Percentiles rank a stretch among this genome's conserved stretches.
Conservation (phyloP, 257 asterid genomes). For the Plectranthus barbatus region DNA sequence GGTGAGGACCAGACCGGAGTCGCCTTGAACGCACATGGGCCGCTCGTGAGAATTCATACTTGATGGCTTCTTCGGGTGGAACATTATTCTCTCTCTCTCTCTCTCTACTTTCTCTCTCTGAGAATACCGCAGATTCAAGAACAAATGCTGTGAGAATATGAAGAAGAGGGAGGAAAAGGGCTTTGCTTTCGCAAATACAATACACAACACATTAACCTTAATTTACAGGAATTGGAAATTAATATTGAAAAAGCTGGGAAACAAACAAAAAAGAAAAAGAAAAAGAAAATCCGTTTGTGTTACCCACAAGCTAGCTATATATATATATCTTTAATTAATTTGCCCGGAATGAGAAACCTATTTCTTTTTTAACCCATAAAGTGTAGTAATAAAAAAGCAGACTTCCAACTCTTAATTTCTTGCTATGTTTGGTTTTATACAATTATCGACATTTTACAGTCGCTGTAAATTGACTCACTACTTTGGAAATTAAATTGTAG, state of each 20-base stretch:
- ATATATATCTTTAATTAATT: not conserved
- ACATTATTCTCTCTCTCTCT: slow-evolving; percentile 32
- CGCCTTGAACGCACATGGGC: slow-evolving; percentile 44
- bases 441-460: no score
- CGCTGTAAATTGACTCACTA: no score
- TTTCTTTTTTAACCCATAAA: slow-evolving; percentile 14
- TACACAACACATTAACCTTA: slow-evolving; percentile 8
- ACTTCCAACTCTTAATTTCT: not conserved
- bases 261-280: not conserved
- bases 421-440: not conserved
- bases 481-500: not conserved
- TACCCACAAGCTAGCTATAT: slow-evolving; percentile 12
- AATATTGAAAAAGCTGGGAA: not conserved
- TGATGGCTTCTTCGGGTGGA: slow-evolving; percentile 47
- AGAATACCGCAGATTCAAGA: slow-evolving; percentile 18
- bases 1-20: slow-evolving; percentile 88
- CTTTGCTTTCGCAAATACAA: slow-evolving; percentile 13
- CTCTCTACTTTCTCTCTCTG: slow-evolving; percentile 11
- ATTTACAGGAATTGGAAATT: not conserved
- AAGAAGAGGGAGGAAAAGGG: slow-evolving; percentile 11
- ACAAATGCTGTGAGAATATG: slow-evolving; percentile 31
- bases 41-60: slow-evolving; percentile 37
- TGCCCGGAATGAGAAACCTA: not conserved
- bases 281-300: slow-evolving; percentile 11
- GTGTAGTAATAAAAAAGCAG: slow-evolving; percentile 3